These are phyloP conservation scores for Aleurites moluccanus DNA, from an alignment of 441 rosid genomes.

Conservation along the genomic window DNA sequence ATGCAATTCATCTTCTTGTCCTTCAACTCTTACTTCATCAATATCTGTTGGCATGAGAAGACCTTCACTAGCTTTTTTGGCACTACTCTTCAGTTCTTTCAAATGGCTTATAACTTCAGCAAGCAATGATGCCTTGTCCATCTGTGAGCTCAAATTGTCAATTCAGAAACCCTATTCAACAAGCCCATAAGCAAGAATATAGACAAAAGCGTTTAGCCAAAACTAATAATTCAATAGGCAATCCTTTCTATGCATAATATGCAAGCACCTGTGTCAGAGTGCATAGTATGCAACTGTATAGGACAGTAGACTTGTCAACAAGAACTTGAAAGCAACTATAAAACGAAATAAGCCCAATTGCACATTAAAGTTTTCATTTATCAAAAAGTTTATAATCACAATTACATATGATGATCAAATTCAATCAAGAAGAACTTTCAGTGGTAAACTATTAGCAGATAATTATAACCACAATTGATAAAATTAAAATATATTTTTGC, in stretches of 20 bases:
- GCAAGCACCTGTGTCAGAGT: not conserved
- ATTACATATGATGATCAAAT: not conserved
- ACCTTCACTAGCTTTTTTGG: conserved; percentile 38
- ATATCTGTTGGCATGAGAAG: conserved; percentile 43
- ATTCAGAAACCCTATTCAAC: conserved; percentile 9
- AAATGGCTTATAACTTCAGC: conserved; percentile 43
- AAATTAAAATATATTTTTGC: not conserved
- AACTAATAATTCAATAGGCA: not conserved
- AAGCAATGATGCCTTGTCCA: conserved; percentile 63
- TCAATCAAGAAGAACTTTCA: not conserved
- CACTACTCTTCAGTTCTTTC: conserved; percentile 39
- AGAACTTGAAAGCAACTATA: not conserved
- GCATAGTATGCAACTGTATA: not conserved
- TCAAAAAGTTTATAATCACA: not conserved
- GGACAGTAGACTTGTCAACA: not conserved
- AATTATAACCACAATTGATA: not conserved
- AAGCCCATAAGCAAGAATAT: not conserved
- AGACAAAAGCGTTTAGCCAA: not conserved
- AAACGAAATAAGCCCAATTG: not conserved
- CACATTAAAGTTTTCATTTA: not conserved
- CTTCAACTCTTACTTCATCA: conserved; percentile 49
- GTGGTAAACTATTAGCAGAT: not conserved
- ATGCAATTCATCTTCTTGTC: conserved; percentile 13
- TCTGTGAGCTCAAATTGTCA: conserved; percentile 32
- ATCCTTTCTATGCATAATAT: not conserved